Conservation (phyloP, 2,329 filamentous ascomycete species). For the Beauveria rudraprayagi region DNA sequence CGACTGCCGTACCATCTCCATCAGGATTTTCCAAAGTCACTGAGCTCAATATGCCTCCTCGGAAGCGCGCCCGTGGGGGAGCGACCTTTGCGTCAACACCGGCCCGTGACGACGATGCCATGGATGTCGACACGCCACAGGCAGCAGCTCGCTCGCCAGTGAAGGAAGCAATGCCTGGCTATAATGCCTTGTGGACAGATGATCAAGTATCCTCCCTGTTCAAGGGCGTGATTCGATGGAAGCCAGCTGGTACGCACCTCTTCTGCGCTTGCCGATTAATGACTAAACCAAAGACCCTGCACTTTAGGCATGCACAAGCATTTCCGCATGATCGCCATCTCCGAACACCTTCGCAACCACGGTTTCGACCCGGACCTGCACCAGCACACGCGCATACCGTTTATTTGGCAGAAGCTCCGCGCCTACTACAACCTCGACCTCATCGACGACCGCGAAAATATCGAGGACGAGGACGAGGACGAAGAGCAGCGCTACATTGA, state of each 20-base stretch:
- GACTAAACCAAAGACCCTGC: background rate
- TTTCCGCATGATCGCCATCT: conserved; percentile 83
- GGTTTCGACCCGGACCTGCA: conserved; percentile 64
- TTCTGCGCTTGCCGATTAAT: background rate
- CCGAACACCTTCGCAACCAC: conserved; percentile 70
- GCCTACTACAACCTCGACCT: conserved; percentile 78
- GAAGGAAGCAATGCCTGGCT: conserved; percentile 23
- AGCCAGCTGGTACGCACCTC: conserved; percentile 67
- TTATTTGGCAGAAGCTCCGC: conserved; percentile 83
- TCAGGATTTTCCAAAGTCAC: background rate
- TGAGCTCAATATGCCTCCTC: conserved; percentile 51
- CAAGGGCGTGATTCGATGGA: conserved; percentile 89
- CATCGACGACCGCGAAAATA: conserved; percentile 76
- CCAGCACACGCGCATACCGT: conserved; percentile 77
- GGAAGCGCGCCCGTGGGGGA: conserved; percentile 56
- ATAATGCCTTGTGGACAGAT: conserved; percentile 79
- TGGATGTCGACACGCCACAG: conserved; percentile 51
- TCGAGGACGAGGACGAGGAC: conserved; percentile 48
- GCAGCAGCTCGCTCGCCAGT: conserved; percentile 31
- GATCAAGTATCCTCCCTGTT: conserved; percentile 90
- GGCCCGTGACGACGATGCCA: conserved; percentile 49
- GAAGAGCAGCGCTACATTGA: conserved; percentile 53
- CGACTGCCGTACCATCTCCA: background rate
- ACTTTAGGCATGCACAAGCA: conserved; percentile 81
- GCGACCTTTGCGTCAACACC: conserved; percentile 50